Base-by-base conservation (phyloP, 2,329 filamentous ascomycete species). In the Hypoxylon sp. region DNA sequence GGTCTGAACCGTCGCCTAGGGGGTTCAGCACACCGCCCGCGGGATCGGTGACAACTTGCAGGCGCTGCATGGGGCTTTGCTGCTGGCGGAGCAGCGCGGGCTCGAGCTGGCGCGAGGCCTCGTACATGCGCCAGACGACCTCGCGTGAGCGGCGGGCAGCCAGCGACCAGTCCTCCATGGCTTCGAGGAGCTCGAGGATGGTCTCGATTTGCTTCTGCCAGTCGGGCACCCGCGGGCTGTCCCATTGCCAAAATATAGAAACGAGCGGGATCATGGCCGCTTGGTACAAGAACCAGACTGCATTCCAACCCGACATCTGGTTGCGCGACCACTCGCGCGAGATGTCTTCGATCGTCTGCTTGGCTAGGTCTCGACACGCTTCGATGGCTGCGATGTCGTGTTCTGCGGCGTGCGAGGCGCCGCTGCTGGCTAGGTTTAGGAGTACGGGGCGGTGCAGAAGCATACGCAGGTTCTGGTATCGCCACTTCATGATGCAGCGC, bases 261-360 rank as follows among this genome's bases (percentile, higher is more conserved):
- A 93, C 81, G 1, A 93, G 78, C 0, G 89, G 89, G 6, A 92
- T 84, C 85, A 92, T 89, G 57, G 83, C 84, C 0, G 89, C 88
- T 68, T 92, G 89, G 71, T 90, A 92, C 51, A 90, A 80, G 70
- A 91, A 87, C 88, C 88, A 91, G 2, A 89, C 88, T 0, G 86
- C 89, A 67, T 90, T 90, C 89, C 88, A 92, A 6, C 88, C 88
- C 0, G 83, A 84, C 73, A 92, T 89, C 65, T 91, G 83, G 65
- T 90, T 89, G 34, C 84, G 81, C 34, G 82, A 81, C 73, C 87
- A 90, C 56, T 88, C 87, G 15, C 78, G 75, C 7, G 84, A 79
- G 55, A 92, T 90, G 52, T 91, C 87, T 50, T 86, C 80, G 56
- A 92, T 89, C 0, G 86, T 86, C 57, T 85, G 80, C 55, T 82